Percentiles rank a stretch among this genome's conserved stretches.
These are phyloP conservation scores for Pestalotiopsis sp. DNA, from an alignment of 2,329 filamentous ascomycete genomes.

Conservation along the genomic window DNA sequence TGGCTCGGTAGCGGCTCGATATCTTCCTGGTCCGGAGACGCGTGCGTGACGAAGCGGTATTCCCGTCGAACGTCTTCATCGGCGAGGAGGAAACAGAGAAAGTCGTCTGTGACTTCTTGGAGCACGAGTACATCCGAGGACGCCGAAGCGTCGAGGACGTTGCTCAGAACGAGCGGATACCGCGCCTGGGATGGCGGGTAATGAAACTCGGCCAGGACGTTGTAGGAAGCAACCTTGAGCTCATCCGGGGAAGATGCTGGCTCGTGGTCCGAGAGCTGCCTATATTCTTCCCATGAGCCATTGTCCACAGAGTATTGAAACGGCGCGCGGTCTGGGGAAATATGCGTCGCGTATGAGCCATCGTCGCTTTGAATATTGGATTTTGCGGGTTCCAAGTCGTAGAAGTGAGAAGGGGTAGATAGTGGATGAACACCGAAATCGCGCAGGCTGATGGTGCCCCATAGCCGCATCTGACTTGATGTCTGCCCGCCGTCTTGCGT, in stretches of 20 bases:
- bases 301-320: slow-evolving; percentile 20
- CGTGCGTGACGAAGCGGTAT: slow-evolving; percentile 62
- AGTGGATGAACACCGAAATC: slow-evolving; percentile 20
- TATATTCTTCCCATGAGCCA: slow-evolving; percentile 21
- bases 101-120: slow-evolving; percentile 67
- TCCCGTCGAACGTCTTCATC: slow-evolving; percentile 44
- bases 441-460: slow-evolving; percentile 50
- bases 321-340: slow-evolving; percentile 17
- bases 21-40: slow-evolving; percentile 52
- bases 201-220: slow-evolving; percentile 54
- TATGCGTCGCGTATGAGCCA: background rate
- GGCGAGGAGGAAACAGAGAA: slow-evolving; percentile 57
- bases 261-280: too few relatives aligned
- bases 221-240: slow-evolving; percentile 50
- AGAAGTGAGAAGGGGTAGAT: slow-evolving; percentile 17
- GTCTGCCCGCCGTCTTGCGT: slow-evolving; percentile 29
- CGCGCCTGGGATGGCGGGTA: slow-evolving; percentile 45
- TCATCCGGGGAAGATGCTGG: slow-evolving; percentile 12
- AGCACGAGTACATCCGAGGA: slow-evolving; percentile 53
- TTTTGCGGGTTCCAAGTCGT: slow-evolving; percentile 12
- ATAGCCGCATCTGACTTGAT: slow-evolving; percentile 56
- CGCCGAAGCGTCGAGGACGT: slow-evolving; percentile 44
- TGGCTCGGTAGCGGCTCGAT: slow-evolving; percentile 60
- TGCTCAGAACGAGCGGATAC: slow-evolving; percentile 45
- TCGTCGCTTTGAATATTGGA: background rate